phyloP scores from a whole-genome alignment of 768 basidiomycete genomes.

The Agaricus blazei region DNA sequence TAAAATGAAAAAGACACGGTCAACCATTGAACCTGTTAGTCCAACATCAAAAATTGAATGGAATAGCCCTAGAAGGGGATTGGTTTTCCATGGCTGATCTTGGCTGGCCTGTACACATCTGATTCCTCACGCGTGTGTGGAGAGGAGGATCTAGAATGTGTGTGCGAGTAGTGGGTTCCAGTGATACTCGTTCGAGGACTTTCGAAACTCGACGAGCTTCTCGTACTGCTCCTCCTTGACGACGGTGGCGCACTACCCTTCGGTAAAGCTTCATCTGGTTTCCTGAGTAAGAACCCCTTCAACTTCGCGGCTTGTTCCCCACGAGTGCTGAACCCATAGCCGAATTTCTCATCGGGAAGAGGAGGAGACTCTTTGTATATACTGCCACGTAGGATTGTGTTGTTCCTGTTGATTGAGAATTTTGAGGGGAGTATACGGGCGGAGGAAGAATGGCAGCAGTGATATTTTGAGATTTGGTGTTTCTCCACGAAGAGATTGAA shows the following conservation, averaged over 20 bases:
- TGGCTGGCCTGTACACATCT: no score
- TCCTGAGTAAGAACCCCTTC: slow-evolving; percentile 58
- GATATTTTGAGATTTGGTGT: slow-evolving; percentile 40
- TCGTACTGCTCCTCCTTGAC: slow-evolving; percentile 11
- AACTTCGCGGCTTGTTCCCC: slow-evolving; percentile 69
- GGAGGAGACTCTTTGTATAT: slow-evolving; percentile 1
- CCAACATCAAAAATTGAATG: no score
- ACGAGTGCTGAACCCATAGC: slow-evolving; percentile 77
- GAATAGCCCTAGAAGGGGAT: no score
- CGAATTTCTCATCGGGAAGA: slow-evolving; percentile 31
- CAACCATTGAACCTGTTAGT: no score
- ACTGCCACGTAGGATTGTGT: not conserved
- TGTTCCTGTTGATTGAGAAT: slow-evolving; percentile 16
- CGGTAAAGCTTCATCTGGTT: slow-evolving; percentile 58
- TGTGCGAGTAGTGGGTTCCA: not conserved
- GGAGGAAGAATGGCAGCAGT: slow-evolving; percentile 29
- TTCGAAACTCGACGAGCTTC: slow-evolving; percentile 6
- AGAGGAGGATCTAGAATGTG: not conserved
- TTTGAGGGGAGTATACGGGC: slow-evolving; percentile 25
- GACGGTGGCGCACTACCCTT: slow-evolving; percentile 40
- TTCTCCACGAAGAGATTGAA: slow-evolving; percentile 59
- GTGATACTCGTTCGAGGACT: slow-evolving; percentile 3
- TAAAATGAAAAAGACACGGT: no score
- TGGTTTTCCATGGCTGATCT: no score
- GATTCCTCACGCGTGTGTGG: not conserved